phyloP scores from a whole-genome alignment of 2,329 filamentous ascomycete species.

The Ophiocordyceps polyrhachis-furcata region DNA sequence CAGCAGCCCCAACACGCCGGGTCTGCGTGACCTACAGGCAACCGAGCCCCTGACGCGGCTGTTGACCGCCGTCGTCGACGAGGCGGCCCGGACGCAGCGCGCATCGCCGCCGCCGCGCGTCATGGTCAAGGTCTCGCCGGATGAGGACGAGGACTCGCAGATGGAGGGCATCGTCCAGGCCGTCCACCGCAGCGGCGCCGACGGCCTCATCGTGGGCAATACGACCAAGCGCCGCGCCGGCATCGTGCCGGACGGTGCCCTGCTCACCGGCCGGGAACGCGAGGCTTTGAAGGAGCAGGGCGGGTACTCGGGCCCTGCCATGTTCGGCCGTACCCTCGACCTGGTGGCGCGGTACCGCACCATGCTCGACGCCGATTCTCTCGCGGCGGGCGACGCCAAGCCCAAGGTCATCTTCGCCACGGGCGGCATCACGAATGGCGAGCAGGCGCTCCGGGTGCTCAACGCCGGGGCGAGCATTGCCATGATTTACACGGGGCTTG shows the following conservation, averaged over 20 bases:
- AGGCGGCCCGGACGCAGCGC: conserved; percentile 50
- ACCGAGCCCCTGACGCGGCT: conserved; percentile 67
- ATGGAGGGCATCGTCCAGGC: conserved; percentile 78
- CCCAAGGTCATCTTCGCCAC: conserved; percentile 83
- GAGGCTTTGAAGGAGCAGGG: conserved; percentile 56
- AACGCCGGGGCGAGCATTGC: conserved; percentile 81
- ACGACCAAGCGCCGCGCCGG: conserved; percentile 73
- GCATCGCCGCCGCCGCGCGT: conserved; percentile 44
- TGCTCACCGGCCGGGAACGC: conserved; percentile 47
- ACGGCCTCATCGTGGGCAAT: conserved; percentile 93
- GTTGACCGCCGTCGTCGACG: conserved; percentile 62
- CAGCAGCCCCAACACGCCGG: conserved; percentile 88
- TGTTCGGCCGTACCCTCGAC: conserved; percentile 63
- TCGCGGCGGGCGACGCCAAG: conserved; percentile 14
- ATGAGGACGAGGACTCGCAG: conserved; percentile 74
- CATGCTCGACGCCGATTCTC: conserved; percentile 36
- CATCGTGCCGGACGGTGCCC: conserved; percentile 46
- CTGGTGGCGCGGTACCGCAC: conserved; percentile 66
- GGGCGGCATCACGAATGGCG: conserved; percentile 77
- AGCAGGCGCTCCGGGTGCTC: conserved; percentile 63
- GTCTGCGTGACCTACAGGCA: conserved; percentile 71
- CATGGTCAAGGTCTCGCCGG: conserved; percentile 96
- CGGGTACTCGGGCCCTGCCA: conserved; percentile 77
- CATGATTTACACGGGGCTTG: conserved; percentile 70
- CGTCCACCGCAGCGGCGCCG: conserved; percentile 66